Base-by-base conservation (phyloP, 1,139 yeast species). In the Fermentozyma sake region DNA sequence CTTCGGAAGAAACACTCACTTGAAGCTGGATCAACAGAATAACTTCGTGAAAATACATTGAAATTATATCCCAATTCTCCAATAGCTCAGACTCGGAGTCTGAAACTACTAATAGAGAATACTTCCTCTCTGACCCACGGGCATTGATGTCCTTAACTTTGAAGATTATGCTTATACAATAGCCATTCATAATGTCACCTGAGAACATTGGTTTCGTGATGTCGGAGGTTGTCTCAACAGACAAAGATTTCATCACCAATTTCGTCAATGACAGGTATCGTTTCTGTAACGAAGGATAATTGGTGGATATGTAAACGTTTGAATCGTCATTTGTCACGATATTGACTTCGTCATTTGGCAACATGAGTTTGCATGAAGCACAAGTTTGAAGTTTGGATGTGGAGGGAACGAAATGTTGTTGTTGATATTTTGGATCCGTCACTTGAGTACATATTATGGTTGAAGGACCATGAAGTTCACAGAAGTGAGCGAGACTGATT, bases 391-490 rank as follows among this genome's bases (percentile, higher is more conserved):
- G 39, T 37, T 56, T 44, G 37, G 70, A 35, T 31, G 47, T 37
- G 27, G 53, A 24, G 33, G 55, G 37, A 39, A 58, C 35, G 11
- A 48, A 26, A 18, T 41, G 40, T 34, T 46, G 35, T 7, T 7
- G 7, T 12, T 9, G 7, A 7, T 9, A 19, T n/a, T 7, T 7
- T 11, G 28, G 23, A 58, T 29, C 50, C n/a, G 62, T 45, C 14
- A 50, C 41, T 44, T 82, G 91, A 0, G 94, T 81, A 42, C 89
- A 83, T 44, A 80, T 55, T n/a, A 85, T 66, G 25, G 79, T 70
- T 11, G 80, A 68, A 0, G 95, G 95, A 0, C 95, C 95, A 48
- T 85, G 95, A 17, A 79, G 67, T 54, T 85, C 95, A 53, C 95
- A 85, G 50, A 84, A 85, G 46, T 84, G 95, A 1, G 87, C 82